phyloP scores from a whole-genome alignment of 208 protist species.

The Leishmania braziliensis region DNA sequence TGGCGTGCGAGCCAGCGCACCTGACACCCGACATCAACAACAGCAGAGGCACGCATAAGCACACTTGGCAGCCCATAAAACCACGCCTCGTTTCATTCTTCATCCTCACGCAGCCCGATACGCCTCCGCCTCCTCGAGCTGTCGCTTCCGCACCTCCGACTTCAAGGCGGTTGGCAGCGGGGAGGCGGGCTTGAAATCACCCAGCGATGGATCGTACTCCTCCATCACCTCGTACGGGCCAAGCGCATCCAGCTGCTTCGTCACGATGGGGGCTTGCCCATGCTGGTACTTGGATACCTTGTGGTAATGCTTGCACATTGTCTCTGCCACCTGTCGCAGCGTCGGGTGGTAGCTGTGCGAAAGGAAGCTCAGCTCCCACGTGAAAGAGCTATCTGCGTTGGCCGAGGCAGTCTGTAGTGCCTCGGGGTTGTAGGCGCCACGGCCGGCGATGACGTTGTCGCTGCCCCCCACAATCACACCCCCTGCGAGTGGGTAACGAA shows the following conservation, averaged over 20 bases:
- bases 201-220: constrained; percentile 85
- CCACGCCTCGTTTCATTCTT: neutral
- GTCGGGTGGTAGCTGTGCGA: constrained; percentile 88
- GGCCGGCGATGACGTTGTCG: constrained; percentile 88
- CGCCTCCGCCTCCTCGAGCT: constrained; percentile 27
- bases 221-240: constrained; percentile 91
- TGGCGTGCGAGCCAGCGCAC: neutral
- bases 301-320: constrained; percentile 83
- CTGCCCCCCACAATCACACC: constrained; percentile 87
- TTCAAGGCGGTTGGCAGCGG: constrained; percentile 58
- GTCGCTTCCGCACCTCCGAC: constrained; percentile 31
- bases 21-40: neutral
- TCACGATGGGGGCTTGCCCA: constrained; percentile 85
- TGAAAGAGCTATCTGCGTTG: constrained; percentile 91
- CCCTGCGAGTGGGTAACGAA: constrained; percentile 81
- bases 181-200: constrained; percentile 73
- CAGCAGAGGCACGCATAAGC: neutral
- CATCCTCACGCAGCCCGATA: neutral
- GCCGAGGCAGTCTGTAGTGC: constrained; percentile 79
- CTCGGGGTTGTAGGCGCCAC: constrained; percentile 84
- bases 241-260: constrained; percentile 86
- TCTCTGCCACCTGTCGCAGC: constrained; percentile 75
- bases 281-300: constrained; percentile 82
- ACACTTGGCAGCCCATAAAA: neutral
- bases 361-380: constrained; percentile 82